Evolutionary conservation across 805 yeast species (phyloP), one percentile per base, ranked within the genome.

Genomic region (Pichia heedii): DNA sequence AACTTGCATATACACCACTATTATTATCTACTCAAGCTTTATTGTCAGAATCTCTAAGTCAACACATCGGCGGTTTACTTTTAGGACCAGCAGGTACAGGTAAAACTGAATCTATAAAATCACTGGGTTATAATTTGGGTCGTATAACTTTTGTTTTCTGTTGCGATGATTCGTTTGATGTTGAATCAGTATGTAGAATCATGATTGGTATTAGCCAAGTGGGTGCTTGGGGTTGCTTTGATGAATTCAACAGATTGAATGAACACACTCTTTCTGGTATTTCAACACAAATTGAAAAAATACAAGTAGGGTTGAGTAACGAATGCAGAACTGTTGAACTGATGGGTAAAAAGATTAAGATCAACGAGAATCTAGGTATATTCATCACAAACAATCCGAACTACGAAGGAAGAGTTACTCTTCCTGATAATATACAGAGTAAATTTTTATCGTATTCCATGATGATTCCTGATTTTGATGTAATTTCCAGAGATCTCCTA

Each of bases 31-130:
- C 86, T 44, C 86, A 74, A 56, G 57, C 81, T 9, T 66, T 88
- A 0, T 75, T 89, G 78, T 68, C 84, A 0, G 83, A 81, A 47
- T 89, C 97, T 0, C 58, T 88, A 16, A 72, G 76, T 29, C 86
- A 80, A 51, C 73, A 72, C 30, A 66, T 78, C 9, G 97, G 97
- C n/a, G 95, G 95, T 0, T 82, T 95, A 1, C 82, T 95, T 1
- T 79, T 83, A 60, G 97, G 97, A 0, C 97, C 97, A 1, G 96
- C 97, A 3, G 97, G 97, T 35, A 90, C 97, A 0, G 97, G 97
- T 50, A 90, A 90, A 57, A 90, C 97, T 0, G 97, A 90, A 57
- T 73, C 95, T 0, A 72, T 90, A 22, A 90, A 90, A 57, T 84
- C 95, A 0, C 65, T 89, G 26, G 96, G 93, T 1, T 77, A 77